A percentile compares a stretch with the other conserved stretches of the same genome.
These are phyloP conservation scores for Didymella segeticola DNA, from an alignment of 2,329 filamentous ascomycete genomes.

Conservation along the genomic window DNA sequence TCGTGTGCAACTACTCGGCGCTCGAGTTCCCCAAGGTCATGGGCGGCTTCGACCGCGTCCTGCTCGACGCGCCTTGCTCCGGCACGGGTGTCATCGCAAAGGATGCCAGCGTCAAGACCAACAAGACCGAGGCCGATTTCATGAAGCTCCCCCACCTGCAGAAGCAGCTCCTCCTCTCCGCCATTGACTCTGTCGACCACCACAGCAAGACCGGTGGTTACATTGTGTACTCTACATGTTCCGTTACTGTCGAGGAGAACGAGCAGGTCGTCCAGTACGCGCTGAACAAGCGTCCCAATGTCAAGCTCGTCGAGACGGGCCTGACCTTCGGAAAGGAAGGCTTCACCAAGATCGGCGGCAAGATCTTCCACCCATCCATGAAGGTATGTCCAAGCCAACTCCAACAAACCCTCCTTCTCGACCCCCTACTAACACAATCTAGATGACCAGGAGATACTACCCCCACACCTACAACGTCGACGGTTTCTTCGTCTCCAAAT, in stretches of 20 bases:
- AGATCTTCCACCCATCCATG: conserved; percentile 86
- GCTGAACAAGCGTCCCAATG: conserved; percentile 88
- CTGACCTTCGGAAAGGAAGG: conserved; percentile 90
- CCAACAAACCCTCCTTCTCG: background rate
- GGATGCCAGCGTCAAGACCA: conserved; percentile 95
- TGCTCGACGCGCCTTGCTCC: conserved; percentile 94
- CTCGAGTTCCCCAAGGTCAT: conserved; percentile 93
- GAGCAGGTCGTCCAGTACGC: conserved; percentile 94
- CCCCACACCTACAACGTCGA: conserved; percentile 67
- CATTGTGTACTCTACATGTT: conserved; percentile 96
- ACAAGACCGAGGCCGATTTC: conserved; percentile 96
- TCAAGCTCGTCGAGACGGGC: conserved; percentile 89
- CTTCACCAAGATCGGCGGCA: conserved; percentile 89
- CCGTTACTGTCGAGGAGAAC: conserved; percentile 91
- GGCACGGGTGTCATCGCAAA: conserved; percentile 98
- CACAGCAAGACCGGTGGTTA: conserved; percentile 91
- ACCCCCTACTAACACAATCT: background rate
- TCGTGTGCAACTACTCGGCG: conserved; percentile 95
- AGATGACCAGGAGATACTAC: conserved; percentile 46
- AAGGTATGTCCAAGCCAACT: conserved; percentile 65
- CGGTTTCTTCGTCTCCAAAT: conserved; percentile 97
- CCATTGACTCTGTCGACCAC: conserved; percentile 95
- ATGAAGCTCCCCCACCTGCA: conserved; percentile 90
- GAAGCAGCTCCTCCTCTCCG: conserved; percentile 89
- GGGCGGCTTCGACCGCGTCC: conserved; percentile 92